These are phyloP conservation scores for Floccularia luteovirens DNA, from an alignment of 768 basidiomycete species.

Conservation along the genomic window DNA sequence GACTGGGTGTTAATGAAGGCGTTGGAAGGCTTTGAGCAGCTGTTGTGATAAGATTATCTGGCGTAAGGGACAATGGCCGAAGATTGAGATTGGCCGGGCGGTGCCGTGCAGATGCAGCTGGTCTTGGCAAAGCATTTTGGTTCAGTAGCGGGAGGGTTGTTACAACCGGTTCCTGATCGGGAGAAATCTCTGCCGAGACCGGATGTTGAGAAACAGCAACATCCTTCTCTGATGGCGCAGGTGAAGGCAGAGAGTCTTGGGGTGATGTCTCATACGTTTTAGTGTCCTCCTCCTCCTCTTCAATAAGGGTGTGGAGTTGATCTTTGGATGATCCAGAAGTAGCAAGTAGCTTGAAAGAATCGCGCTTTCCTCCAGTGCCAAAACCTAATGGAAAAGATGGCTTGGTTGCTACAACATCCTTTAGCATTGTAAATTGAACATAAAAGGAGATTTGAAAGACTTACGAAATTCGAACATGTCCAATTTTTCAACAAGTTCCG, in stretches of 20 bases:
- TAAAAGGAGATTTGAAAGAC: constrained; percentile 20
- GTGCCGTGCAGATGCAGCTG: constrained; percentile 33
- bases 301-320: constrained; percentile 69
- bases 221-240: constrained; percentile 18
- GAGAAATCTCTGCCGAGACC: too few species aligned
- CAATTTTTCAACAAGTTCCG: constrained; percentile 57
- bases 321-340: constrained; percentile 63
- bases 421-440: constrained; percentile 7
- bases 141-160: neutral
- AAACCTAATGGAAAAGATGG: constrained; percentile 48
- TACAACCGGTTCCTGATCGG: neutral
- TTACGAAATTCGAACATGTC: constrained; percentile 56
- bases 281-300: constrained; percentile 87
- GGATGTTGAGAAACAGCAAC: too few species aligned
- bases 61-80: constrained; percentile 65
- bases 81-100: constrained; percentile 64
- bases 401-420: constrained; percentile 41
- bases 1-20: constrained; percentile 44
- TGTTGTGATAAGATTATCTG: constrained; percentile 37
- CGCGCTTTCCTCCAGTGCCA: constrained; percentile 51
- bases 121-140: constrained; percentile 20
- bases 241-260: constrained; percentile 14
- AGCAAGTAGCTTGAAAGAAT: constrained; percentile 71
- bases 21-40: constrained; percentile 37
- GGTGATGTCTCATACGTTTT: constrained; percentile 32